These are phyloP conservation scores for Penicillium verhagenii DNA, from an alignment of 495 filamentous ascomycete genomes.

Conservation along the genomic window DNA sequence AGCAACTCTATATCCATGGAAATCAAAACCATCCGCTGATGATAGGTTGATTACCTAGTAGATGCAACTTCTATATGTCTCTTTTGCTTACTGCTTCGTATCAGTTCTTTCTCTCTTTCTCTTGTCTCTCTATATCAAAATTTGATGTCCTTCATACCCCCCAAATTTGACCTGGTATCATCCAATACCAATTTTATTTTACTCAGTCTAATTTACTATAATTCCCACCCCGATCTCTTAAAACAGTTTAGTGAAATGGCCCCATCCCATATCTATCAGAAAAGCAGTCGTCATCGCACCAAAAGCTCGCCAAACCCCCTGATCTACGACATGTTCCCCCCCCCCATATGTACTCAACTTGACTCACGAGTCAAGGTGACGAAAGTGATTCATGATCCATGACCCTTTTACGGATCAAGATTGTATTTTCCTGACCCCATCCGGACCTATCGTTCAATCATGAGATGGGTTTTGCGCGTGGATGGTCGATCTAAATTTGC, in stretches of 20 bases:
- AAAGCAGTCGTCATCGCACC: constrained; percentile 20
- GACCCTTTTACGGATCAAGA: background rate
- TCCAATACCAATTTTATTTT: no score
- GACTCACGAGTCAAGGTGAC: background rate
- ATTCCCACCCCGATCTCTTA: background rate
- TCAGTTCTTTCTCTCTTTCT: no score
- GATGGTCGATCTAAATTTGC: constrained; percentile 27
- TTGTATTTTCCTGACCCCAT: background rate
- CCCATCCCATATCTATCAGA: constrained; percentile 12
- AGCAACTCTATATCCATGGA: background rate
- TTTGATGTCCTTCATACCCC: background rate
- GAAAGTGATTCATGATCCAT: background rate
- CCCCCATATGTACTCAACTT: background rate
- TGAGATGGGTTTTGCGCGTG: background rate
- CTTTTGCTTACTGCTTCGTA: no score
- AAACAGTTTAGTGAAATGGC: constrained; percentile 5
- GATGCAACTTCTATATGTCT: no score
- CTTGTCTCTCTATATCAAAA: no score
- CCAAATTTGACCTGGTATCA: background rate
- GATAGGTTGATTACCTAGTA: background rate
- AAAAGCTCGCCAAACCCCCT: constrained; percentile 12
- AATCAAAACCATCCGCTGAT: background rate
- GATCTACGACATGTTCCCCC: constrained; percentile 7
- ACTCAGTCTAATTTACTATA: constrained; percentile 1
- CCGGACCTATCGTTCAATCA: background rate